Conservation (phyloP, 2,329 filamentous ascomycete species). For the Botryosphaeria dothidea region DNA sequence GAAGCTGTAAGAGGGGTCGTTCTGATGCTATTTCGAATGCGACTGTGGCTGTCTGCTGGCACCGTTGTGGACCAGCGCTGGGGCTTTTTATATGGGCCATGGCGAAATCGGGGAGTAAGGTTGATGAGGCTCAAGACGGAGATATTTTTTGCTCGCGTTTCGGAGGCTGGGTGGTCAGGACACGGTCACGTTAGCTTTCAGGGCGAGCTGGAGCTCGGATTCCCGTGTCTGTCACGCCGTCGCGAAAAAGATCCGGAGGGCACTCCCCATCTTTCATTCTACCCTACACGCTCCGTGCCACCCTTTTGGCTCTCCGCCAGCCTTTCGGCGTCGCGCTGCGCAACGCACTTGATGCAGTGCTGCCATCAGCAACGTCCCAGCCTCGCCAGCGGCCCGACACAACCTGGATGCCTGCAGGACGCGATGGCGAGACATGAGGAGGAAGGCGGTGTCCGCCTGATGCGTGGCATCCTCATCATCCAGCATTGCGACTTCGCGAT, state of each 20-base stretch:
- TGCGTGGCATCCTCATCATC: background rate
- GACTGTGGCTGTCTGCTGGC: background rate
- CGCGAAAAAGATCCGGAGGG: background rate
- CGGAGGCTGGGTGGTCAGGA: background rate
- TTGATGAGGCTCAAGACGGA: conserved; percentile 1
- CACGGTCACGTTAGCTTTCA: background rate
- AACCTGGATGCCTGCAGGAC: background rate
- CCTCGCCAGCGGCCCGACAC: background rate
- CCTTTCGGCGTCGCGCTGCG: background rate
- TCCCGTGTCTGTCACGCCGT: too few species aligned
- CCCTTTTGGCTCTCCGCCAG: background rate
- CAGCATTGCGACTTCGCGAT: background rate
- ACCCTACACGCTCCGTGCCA: background rate
- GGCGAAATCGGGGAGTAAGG: background rate
- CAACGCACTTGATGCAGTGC: background rate
- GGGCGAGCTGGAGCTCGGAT: too few species aligned
- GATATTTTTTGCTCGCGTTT: background rate
- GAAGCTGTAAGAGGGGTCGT: conserved; percentile 6
- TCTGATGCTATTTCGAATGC: conserved; percentile 1
- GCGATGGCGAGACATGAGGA: background rate
- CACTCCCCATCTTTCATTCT: background rate
- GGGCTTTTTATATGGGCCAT: conserved; percentile 13
- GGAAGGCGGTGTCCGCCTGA: background rate
- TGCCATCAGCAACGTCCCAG: background rate
- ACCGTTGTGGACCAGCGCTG: background rate